phyloP scores from a whole-genome alignment of 345 rosid species.

The Citrus hindsii region DNA sequence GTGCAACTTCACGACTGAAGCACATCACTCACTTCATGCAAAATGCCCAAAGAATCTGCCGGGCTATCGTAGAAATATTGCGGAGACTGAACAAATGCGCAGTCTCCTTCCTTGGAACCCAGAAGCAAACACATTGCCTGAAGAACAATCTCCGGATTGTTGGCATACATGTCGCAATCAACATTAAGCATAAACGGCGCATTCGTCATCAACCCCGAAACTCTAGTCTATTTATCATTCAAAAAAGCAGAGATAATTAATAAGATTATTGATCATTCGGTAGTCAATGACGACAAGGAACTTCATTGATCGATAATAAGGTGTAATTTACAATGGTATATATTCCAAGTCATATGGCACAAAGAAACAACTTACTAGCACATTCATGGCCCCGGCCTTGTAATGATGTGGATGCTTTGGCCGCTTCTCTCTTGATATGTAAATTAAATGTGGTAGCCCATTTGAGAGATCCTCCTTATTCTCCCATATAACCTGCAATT shows the following conservation, averaged over 20 bases:
- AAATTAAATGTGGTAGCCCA: constrained; percentile 54
- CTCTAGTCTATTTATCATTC: constrained; percentile 38
- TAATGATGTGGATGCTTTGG: constrained; percentile 49
- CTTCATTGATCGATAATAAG: neutral
- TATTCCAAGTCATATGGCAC: neutral
- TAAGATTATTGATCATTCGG: neutral
- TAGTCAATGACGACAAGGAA: too few species aligned
- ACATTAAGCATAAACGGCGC: constrained; percentile 75
- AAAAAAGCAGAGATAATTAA: neutral
- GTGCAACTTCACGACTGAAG: neutral
- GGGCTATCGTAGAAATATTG: constrained; percentile 41
- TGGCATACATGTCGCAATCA: constrained; percentile 71
- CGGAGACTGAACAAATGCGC: constrained; percentile 53
- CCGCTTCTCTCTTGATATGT: constrained; percentile 65
- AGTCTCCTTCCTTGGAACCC: constrained; percentile 15
- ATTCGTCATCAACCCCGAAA: constrained; percentile 70
- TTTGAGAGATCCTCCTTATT: constrained; percentile 27
- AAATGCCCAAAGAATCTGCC: constrained; percentile 22
- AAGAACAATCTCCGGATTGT: constrained; percentile 44
- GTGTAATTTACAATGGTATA: neutral
- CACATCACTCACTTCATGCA: constrained; percentile 12
- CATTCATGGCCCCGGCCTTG: constrained; percentile 87
- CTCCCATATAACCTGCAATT: constrained; percentile 49
- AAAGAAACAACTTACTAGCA: constrained; percentile 33
- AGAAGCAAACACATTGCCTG: constrained; percentile 55